Evolutionary conservation across 2,329 filamentous ascomycete genomes (phyloP).

Genomic region (Colletotrichum kahawae): DNA sequence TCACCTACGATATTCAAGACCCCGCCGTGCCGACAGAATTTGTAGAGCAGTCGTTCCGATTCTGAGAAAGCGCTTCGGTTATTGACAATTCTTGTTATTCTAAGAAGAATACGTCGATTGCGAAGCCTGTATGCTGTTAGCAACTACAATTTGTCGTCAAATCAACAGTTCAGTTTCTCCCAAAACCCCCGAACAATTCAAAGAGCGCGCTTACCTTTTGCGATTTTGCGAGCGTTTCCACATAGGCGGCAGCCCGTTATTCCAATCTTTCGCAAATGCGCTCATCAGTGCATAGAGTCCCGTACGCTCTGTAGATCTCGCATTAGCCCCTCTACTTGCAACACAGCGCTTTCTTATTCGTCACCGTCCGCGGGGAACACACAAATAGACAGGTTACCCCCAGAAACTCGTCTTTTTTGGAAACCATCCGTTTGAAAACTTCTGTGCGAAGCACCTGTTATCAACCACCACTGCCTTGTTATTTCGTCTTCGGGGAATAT

Average conservation of each 20-base stretch:
- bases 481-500: accelerated
- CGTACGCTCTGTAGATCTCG: not conserved
- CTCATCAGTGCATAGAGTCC: not conserved
- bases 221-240: not conserved
- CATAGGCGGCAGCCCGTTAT: not conserved
- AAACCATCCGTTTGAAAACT: not conserved
- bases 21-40: not conserved
- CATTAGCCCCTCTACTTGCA: not conserved
- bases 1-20: not conserved
- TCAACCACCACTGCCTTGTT: not conserved
- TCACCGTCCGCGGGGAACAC: not conserved
- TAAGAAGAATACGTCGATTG: not conserved
- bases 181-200: accelerated
- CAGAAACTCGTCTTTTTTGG: not conserved
- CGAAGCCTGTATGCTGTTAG: not conserved
- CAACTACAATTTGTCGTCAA: not conserved
- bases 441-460: not conserved
- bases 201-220: not conserved
- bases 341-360: not conserved
- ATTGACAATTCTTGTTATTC: accelerated
- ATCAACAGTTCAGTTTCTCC: accelerated
- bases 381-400: not conserved
- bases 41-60: not conserved
- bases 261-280: not conserved
- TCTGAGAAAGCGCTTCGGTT: accelerated